These are phyloP conservation scores for Termitomyces sp. DNA, from an alignment of 768 basidiomycete species.

Conservation along the genomic window DNA sequence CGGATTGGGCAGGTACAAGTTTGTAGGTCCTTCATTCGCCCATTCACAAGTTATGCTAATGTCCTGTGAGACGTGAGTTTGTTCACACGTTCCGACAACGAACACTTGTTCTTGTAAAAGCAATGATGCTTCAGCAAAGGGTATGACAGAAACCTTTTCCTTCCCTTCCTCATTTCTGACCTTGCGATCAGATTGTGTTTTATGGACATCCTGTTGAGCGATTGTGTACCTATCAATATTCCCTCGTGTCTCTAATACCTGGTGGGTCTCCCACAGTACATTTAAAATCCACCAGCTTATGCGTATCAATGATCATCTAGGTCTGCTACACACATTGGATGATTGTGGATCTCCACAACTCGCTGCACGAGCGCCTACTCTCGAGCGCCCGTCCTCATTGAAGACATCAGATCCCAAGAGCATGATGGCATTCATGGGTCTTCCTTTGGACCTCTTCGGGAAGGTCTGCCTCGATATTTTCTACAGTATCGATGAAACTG, in stretches of 20 bases:
- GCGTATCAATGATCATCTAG: constrained; percentile 28
- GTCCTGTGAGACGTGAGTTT: constrained; percentile 68
- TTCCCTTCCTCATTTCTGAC: neutral
- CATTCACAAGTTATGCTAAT: constrained; percentile 5
- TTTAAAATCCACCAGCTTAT: neutral
- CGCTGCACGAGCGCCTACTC: constrained; percentile 54
- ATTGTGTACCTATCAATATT: constrained; percentile 96
- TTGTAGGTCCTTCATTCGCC: constrained; percentile 38
- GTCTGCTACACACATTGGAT: constrained; percentile 82
- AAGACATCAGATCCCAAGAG: constrained; percentile 88
- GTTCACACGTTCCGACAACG: constrained; percentile 92
- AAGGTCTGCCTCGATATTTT: constrained; percentile 46
- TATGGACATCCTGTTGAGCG: constrained; percentile 95
- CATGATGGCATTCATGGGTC: constrained; percentile 86
- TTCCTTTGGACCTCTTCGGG: constrained; percentile 94
- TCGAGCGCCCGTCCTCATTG: constrained; percentile 69
- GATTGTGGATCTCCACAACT: constrained; percentile 91
- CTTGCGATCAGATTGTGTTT: constrained; percentile 79
- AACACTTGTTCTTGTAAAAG: constrained; percentile 90
- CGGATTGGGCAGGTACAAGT: constrained; percentile 55
- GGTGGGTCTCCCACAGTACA: constrained; percentile 39
- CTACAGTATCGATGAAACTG: neutral
- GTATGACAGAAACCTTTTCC: constrained; percentile 32
- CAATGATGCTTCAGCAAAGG: constrained; percentile 89
- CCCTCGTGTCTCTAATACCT: constrained; percentile 89